Evolutionary conservation across 2,329 filamentous ascomycete genomes (phyloP).

Genomic region (Neophaeococcomyces mojaviensis): DNA sequence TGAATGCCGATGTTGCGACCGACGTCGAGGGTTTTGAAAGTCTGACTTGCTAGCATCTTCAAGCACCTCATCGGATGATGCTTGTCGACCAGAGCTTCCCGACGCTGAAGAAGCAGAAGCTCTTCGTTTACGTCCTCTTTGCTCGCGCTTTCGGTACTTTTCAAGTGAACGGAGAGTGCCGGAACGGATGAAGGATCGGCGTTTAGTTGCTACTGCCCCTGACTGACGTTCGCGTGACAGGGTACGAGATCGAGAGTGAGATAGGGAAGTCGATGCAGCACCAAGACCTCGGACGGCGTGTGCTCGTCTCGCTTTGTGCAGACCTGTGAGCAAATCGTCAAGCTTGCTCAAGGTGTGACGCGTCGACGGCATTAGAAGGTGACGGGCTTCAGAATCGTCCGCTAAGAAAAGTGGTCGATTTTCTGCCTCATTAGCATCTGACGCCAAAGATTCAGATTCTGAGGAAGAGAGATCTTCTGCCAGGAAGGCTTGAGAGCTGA

Average conservation of each 20-base stretch:
- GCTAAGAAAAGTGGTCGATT: conserved; percentile 50
- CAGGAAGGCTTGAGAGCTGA: conserved; percentile 12
- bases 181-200: background rate
- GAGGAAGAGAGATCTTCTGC: conserved; percentile 2
- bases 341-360: conserved; percentile 63
- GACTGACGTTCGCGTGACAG: background rate
- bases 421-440: background rate
- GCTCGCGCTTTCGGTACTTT: background rate
- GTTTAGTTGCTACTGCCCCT: background rate
- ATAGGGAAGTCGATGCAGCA: background rate
- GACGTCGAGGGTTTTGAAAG: background rate
- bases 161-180: background rate
- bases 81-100: background rate
- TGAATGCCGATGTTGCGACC: background rate
- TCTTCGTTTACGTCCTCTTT: conserved; percentile 4
- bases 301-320: conserved; percentile 60
- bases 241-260: background rate
- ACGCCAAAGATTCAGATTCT: background rate
- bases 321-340: conserved; percentile 59
- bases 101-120: background rate
- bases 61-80: background rate
- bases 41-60: background rate
- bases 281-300: conserved; percentile 27
- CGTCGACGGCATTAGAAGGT: conserved; percentile 59
- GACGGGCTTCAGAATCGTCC: conserved; percentile 62